Conservation (phyloP, 2,329 filamentous ascomycete species). For the Botrytis medusae region DNA sequence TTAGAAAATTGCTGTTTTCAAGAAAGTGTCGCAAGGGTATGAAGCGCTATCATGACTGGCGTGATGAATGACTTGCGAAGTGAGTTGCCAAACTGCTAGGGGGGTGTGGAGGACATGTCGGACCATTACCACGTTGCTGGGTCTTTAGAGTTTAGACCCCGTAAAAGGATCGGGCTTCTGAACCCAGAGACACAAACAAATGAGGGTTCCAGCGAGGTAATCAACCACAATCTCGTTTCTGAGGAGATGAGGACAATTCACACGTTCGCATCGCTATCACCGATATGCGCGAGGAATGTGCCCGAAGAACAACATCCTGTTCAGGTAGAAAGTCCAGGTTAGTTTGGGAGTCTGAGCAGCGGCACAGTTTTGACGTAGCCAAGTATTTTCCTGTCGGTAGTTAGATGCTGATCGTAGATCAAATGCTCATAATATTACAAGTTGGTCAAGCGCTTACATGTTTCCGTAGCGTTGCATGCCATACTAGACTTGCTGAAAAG, state of each 20-base stretch:
- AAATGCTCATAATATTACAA: slow-evolving; percentile 4
- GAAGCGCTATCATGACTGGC: neutral
- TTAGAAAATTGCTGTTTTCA: neutral
- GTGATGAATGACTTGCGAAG: slow-evolving; percentile 1
- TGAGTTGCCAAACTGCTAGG: neutral
- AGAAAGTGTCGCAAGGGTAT: slow-evolving; percentile 2
- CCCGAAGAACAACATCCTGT: neutral
- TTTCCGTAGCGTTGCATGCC: neutral
- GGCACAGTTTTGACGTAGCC: slow-evolving; percentile 5
- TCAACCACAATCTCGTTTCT: neutral
- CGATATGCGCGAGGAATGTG: neutral
- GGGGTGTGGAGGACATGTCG: neutral
- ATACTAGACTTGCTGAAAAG: neutral
- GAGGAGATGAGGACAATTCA: neutral
- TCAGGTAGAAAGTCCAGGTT: neutral
- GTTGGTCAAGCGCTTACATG: neutral
- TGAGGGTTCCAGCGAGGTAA: neutral
- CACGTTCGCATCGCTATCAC: neutral
- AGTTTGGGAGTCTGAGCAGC: slow-evolving; percentile 2
- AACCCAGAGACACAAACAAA: neutral
- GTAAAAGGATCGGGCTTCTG: neutral
- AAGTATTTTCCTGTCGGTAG: slow-evolving; percentile 14
- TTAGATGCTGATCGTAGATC: slow-evolving; percentile 3
- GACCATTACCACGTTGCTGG: slow-evolving; percentile 13
- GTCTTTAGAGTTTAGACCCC: neutral